phyloP scores from a whole-genome alignment of 305 asterid genomes.

The Rubia tinctorum region DNA sequence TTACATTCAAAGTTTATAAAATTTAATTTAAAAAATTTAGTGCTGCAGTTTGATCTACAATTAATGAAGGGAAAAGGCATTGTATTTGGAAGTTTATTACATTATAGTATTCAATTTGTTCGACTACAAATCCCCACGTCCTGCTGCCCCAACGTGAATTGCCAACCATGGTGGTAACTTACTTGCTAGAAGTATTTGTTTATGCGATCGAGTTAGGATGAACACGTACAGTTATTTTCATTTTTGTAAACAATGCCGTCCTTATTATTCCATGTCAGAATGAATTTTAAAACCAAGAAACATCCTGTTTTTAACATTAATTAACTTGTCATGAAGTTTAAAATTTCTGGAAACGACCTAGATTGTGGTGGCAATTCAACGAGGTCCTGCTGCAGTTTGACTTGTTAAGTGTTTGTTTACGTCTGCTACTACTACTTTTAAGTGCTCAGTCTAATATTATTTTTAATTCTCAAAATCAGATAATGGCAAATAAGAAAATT shows the following conservation, averaged over 20 bases:
- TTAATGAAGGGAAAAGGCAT: too few species aligned
- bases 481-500: too few species aligned
- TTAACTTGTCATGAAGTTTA: background rate
- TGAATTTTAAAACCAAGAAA: background rate
- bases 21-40: too few species aligned
- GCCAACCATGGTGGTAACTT: background rate
- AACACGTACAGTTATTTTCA: background rate
- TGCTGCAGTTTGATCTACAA: too few species aligned
- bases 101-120: background rate
- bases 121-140: slow-evolving; percentile 1
- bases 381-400: background rate
- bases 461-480: background rate
- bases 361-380: background rate
- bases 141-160: background rate
- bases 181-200: background rate
- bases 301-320: background rate
- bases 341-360: background rate
- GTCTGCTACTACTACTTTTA: background rate
- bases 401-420: background rate
- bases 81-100: background rate
- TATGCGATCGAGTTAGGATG: background rate
- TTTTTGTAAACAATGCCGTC: background rate
- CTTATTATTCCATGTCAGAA: background rate
- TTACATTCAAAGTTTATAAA: too few species aligned
- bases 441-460: background rate